phyloP scores from a whole-genome alignment of 768 basidiomycete species.

The Pulveroboletus frians region DNA sequence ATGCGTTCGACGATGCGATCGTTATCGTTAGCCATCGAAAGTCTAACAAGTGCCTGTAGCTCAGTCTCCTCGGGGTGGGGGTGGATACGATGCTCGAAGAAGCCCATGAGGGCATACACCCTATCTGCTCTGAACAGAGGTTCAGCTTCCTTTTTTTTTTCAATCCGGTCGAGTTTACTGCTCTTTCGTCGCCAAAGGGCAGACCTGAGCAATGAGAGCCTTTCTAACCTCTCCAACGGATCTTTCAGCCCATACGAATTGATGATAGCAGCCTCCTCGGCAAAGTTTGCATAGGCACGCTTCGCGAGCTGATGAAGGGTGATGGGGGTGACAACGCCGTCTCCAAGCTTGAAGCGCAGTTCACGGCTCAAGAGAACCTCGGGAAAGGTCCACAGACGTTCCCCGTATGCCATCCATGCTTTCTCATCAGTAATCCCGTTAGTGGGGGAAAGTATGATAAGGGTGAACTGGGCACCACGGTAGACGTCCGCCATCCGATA shows the following conservation, averaged over 20 bases:
- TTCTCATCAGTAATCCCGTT: not conserved
- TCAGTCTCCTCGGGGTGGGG: constrained; percentile 15
- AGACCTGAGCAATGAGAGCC: constrained; percentile 16
- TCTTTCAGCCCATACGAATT: constrained; percentile 18
- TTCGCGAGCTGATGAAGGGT: constrained; percentile 23
- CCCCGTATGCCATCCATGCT: constrained; percentile 16
- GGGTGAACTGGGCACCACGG: constrained; percentile 18
- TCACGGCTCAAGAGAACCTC: constrained; percentile 20
- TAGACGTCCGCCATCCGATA: constrained; percentile 25
- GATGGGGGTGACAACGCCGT: constrained; percentile 10
- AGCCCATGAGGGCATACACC: constrained; percentile 25
- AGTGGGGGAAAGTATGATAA: constrained; percentile 15
- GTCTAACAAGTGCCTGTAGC: constrained; percentile 18
- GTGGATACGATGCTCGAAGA: constrained; percentile 23
- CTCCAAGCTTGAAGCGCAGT: constrained; percentile 12
- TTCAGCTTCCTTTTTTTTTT: not conserved
- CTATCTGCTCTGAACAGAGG: constrained; percentile 12
- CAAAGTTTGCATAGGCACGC: constrained; percentile 14
- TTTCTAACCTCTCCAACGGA: constrained; percentile 22
- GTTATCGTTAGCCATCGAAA: constrained; percentile 24
- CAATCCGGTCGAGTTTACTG: not conserved
- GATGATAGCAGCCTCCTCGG: constrained; percentile 19
- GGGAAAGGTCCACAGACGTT: constrained; percentile 25
- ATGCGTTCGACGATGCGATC: constrained; percentile 21
- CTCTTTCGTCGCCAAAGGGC: constrained; percentile 24